phyloP scores from a whole-genome alignment of 805 yeast genomes.

The Ogataea ganodermae region DNA sequence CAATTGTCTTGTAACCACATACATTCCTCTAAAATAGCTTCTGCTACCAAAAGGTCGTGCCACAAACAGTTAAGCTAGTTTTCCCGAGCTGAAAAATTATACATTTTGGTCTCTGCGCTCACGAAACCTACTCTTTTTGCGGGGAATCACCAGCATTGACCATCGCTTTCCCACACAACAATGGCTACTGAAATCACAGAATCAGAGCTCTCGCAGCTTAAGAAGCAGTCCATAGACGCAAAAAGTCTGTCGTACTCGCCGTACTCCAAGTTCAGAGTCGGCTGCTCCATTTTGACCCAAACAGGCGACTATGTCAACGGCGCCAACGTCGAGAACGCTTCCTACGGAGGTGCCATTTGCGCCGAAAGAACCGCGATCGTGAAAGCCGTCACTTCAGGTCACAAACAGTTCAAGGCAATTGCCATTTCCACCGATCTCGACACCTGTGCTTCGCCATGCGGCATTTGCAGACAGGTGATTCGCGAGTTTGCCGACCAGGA shows the following conservation, averaged over 20 bases:
- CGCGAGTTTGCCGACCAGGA: slow-evolving; percentile 67
- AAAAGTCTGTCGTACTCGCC: slow-evolving; percentile 59
- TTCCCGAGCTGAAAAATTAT: no score
- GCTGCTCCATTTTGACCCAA: slow-evolving; percentile 66
- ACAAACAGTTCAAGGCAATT: slow-evolving; percentile 51
- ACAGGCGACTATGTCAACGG: slow-evolving; percentile 59
- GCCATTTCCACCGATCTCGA: slow-evolving; percentile 67
- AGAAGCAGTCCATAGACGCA: slow-evolving; percentile 22
- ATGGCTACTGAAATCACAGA: slow-evolving; percentile 9
- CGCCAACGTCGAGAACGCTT: slow-evolving; percentile 92
- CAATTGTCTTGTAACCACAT: no score
- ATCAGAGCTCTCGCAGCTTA: slow-evolving; percentile 15
- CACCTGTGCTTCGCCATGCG: slow-evolving; percentile 80
- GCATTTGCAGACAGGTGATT: slow-evolving; percentile 88
- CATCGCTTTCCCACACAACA: background rate
- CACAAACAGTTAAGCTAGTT: no score
- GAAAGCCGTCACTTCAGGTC: slow-evolving; percentile 51
- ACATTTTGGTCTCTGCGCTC: no score
- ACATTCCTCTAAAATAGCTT: no score
- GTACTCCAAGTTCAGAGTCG: slow-evolving; percentile 80
- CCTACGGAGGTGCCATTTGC: slow-evolving; percentile 76
- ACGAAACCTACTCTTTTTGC: no score
- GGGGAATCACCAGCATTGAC: no score
- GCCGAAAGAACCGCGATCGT: slow-evolving; percentile 73
- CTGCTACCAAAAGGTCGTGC: no score